phyloP scores from a whole-genome alignment of 257 asterid genomes.

The Rhazya stricta region DNA sequence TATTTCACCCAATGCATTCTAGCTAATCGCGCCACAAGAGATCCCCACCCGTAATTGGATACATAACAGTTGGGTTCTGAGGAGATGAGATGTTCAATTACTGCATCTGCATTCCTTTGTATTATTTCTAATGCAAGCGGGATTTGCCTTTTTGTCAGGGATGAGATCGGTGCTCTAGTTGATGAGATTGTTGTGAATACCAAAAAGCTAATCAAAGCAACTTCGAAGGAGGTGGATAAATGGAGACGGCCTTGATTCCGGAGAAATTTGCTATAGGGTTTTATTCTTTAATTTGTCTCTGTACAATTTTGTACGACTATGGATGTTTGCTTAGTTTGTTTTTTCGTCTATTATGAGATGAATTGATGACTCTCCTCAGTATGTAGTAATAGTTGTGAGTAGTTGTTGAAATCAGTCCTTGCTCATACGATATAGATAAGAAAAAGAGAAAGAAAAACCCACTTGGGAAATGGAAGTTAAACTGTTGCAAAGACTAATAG shows the following conservation, averaged over 20 bases:
- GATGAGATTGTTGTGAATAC: constrained; percentile 33
- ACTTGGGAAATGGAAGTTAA: too few species aligned
- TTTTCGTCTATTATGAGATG: neutral
- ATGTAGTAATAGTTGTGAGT: too few species aligned
- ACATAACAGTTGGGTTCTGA: neutral
- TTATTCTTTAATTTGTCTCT: neutral
- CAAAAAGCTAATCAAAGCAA: constrained; percentile 33
- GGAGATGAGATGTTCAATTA: neutral
- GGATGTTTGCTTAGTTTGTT: neutral
- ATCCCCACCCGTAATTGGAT: neutral
- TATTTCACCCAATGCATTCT: neutral
- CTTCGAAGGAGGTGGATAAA: constrained; percentile 42
- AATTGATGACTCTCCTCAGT: too few species aligned
- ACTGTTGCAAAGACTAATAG: too few species aligned
- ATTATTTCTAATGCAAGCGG: neutral
- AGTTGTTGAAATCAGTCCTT: neutral
- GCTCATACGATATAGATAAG: neutral
- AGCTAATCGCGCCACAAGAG: neutral
- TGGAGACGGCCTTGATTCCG: constrained; percentile 24
- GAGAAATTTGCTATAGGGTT: neutral
- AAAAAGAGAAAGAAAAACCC: too few species aligned
- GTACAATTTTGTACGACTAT: neutral
- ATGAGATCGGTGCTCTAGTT: constrained; percentile 28
- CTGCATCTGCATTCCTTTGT: neutral
- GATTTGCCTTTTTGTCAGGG: constrained; percentile 20